Percentiles rank a stretch among this genome's conserved stretches.
Evolutionary conservation across 2,329 filamentous ascomycete genomes (phyloP).

Genomic region (Fusarium sororula): DNA sequence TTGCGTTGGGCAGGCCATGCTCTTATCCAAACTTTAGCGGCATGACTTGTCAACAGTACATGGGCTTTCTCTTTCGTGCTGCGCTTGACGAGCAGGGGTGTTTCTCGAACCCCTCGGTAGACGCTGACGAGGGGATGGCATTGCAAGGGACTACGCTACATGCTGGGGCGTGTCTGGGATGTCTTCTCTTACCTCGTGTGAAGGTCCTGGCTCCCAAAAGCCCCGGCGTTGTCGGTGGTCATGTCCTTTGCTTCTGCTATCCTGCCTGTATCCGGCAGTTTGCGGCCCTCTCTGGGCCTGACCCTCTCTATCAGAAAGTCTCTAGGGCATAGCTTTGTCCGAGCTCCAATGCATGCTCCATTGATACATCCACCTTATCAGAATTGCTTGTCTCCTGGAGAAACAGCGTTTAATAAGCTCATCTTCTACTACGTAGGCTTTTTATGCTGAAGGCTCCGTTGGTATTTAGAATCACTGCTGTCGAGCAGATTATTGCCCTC

Average conservation of each 20-base stretch:
- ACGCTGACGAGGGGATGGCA: conserved; percentile 44
- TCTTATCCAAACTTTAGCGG: conserved; percentile 36
- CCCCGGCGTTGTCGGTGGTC: conserved; percentile 30
- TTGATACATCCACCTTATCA: conserved; percentile 39
- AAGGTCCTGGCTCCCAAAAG: conserved; percentile 33
- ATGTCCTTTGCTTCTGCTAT: conserved; percentile 31
- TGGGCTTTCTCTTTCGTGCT: conserved; percentile 35
- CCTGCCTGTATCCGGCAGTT: conserved; percentile 42
- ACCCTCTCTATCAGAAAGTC: conserved; percentile 36
- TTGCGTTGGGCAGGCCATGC: conserved; percentile 32
- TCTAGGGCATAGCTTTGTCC: conserved; percentile 42
- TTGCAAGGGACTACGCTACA: conserved; percentile 35
- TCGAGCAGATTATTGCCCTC: conserved; percentile 32
- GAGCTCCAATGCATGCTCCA: conserved; percentile 37
- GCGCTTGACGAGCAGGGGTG: conserved; percentile 35
- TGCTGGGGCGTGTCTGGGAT: conserved; percentile 42
- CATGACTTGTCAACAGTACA: conserved; percentile 43
- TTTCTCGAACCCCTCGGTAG: conserved; percentile 47
- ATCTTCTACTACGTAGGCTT: conserved; percentile 24
- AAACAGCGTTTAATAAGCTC: conserved; percentile 33
- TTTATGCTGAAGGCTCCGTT: conserved; percentile 13
- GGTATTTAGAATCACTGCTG: conserved; percentile 5
- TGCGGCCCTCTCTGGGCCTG: conserved; percentile 36
- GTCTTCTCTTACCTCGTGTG: conserved; percentile 39
- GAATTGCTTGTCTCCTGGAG: conserved; percentile 28